These are phyloP conservation scores for Vitis cinerea DNA, from an alignment of 164 flowering plant genomes.

Conservation along the genomic window DNA sequence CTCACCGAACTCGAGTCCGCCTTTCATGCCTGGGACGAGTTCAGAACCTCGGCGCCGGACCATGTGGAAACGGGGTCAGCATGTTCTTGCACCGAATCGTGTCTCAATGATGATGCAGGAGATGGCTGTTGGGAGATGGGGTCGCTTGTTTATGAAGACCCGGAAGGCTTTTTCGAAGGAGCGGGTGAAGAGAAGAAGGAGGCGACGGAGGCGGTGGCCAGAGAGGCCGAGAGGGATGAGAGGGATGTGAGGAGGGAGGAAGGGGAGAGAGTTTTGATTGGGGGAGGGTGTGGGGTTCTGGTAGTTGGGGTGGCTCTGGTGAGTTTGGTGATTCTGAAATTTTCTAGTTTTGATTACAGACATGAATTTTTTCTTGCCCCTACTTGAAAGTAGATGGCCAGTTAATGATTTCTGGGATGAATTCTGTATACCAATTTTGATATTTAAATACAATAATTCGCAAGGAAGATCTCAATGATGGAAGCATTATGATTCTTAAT, in stretches of 20 bases:
- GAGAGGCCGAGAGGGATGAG: neutral
- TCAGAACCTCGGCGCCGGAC: neutral
- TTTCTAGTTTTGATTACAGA: constrained; percentile 10
- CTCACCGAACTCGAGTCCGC: constrained; percentile 23
- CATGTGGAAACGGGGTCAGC: constrained; percentile 14
- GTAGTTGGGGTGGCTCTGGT: constrained; percentile 22
- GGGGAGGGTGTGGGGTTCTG: constrained; percentile 6
- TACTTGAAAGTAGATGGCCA: constrained; percentile 11
- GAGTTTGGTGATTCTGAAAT: constrained; percentile 17
- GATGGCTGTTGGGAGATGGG: neutral
- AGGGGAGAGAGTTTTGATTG: constrained; percentile 3
- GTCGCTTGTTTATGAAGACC: neutral
- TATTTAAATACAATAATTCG: no score
- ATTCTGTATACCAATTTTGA: no score
- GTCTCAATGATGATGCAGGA: constrained; percentile 31
- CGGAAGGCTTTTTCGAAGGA: constrained; percentile 7
- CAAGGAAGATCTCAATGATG: no score
- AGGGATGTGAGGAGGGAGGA: neutral
- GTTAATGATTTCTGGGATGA: no score
- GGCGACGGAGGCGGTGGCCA: neutral
- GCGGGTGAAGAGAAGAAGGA: neutral
- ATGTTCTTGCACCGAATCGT: constrained; percentile 43
- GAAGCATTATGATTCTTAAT: no score
- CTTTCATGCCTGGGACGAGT: constrained; percentile 20
- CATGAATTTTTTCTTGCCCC: constrained; percentile 16